phyloP scores from a whole-genome alignment of 768 basidiomycete species.

The Imleria badia region DNA sequence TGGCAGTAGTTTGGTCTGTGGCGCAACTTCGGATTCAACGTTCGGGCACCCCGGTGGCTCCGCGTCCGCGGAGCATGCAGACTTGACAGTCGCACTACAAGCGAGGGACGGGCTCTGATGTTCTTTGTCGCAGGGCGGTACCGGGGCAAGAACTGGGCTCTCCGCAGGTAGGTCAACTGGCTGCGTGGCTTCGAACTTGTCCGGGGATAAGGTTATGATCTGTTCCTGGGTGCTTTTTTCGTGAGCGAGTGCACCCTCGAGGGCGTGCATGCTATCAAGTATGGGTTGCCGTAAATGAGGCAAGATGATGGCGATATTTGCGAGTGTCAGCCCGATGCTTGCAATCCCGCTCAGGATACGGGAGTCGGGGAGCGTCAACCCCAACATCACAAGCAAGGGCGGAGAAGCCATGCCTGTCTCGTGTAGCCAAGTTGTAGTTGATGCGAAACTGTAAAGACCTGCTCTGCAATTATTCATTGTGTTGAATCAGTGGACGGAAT shows the following conservation, averaged over 20 bases:
- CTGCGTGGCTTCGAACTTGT: background rate
- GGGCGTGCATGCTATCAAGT: slow-evolving; percentile 9
- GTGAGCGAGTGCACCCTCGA: background rate
- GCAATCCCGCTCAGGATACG: slow-evolving; percentile 26
- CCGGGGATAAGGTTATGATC: background rate
- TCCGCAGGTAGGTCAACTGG: background rate
- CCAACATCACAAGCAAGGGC: slow-evolving; percentile 22
- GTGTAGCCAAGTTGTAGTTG: slow-evolving; percentile 23
- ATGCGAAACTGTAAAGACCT: slow-evolving; percentile 27
- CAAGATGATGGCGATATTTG: slow-evolving; percentile 23
- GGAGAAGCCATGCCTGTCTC: slow-evolving; percentile 25
- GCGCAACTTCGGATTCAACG: background rate
- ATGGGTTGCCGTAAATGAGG: slow-evolving; percentile 25
- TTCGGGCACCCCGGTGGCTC: background rate
- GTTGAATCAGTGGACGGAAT: background rate
- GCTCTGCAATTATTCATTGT: slow-evolving; percentile 26
- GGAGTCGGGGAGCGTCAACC: slow-evolving; percentile 27
- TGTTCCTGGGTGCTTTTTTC: background rate
- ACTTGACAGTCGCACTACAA: background rate
- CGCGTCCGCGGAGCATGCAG: background rate
- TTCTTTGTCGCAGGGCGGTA: background rate
- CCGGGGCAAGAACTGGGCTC: background rate
- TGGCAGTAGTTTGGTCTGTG: background rate
- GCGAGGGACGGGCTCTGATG: background rate
- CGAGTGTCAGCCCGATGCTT: slow-evolving; percentile 26